Percentiles rank a stretch among this genome's conserved stretches.
These are phyloP conservation scores for Cyphellophora europaea DNA, from an alignment of 2,329 filamentous ascomycete species.

Conservation along the genomic window DNA sequence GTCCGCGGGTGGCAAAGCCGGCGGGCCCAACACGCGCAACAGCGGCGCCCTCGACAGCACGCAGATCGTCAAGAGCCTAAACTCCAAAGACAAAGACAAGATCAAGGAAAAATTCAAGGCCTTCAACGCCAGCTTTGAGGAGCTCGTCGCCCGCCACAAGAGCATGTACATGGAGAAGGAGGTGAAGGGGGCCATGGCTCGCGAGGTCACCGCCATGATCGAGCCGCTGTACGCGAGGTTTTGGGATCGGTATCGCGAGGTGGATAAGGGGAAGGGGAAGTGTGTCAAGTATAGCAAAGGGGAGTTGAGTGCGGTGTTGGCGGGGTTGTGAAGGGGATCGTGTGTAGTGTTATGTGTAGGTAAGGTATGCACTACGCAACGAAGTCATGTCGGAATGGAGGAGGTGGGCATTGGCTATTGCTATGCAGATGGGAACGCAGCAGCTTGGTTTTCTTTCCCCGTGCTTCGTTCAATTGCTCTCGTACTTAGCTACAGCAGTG, in stretches of 20 bases:
- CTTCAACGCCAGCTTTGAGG: constrained; percentile 87
- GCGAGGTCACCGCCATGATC: constrained; percentile 82
- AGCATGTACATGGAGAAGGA: constrained; percentile 82
- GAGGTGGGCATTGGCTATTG: too few relatives aligned
- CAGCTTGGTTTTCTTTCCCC: too few relatives aligned
- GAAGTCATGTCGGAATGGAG: too few relatives aligned
- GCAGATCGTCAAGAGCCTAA: constrained; percentile 72
- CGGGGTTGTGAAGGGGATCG: constrained; percentile 27
- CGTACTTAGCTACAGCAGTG: too few relatives aligned
- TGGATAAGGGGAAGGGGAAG: constrained; percentile 96
- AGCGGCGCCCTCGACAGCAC: constrained; percentile 61
- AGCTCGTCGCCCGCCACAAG: constrained; percentile 75
- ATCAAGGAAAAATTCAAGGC: constrained; percentile 93
- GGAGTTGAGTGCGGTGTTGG: constrained; percentile 57
- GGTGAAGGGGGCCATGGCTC: constrained; percentile 68
- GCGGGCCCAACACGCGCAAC: constrained; percentile 55
- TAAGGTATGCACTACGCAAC: too few relatives aligned
- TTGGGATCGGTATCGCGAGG: constrained; percentile 94
- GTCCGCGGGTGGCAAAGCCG: constrained; percentile 10
- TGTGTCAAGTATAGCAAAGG: constrained; percentile 96
- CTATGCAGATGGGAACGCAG: too few relatives aligned
- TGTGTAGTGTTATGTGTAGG: too few relatives aligned
- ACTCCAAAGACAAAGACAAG: constrained; percentile 85
- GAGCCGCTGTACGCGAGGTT: constrained; percentile 92
- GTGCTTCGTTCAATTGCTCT: too few relatives aligned